Conservation (phyloP, 2,329 filamentous ascomycete genomes). For the Blumeria hordei region DNA sequence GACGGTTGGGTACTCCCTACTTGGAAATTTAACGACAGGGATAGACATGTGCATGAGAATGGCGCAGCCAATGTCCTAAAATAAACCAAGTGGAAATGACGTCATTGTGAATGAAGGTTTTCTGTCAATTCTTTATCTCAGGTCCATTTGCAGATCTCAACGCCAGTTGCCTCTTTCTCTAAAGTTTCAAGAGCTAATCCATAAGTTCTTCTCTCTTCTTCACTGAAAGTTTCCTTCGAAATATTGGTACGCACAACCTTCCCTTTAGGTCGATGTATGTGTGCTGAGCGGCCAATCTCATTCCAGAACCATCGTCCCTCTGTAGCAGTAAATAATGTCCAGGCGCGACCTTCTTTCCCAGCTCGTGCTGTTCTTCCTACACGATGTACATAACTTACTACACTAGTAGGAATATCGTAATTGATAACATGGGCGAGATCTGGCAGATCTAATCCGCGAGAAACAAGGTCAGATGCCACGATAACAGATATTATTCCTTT, state of each 20-base stretch:
- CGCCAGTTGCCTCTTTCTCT: slow-evolving; percentile 7
- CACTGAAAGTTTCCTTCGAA: slow-evolving; percentile 18
- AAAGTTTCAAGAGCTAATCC: slow-evolving; percentile 24
- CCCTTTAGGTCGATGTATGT: slow-evolving; percentile 21
- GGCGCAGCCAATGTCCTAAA: too few relatives aligned
- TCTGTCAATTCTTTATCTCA: too few relatives aligned
- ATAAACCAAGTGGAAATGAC: too few relatives aligned
- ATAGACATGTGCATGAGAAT: too few relatives aligned
- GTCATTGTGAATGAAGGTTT: too few relatives aligned
- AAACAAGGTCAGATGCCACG: slow-evolving; percentile 80
- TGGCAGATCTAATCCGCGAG: slow-evolving; percentile 66
- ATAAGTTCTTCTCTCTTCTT: slow-evolving; percentile 19
- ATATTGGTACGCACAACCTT: slow-evolving; percentile 22
- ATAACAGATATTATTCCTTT: slow-evolving; percentile 42
- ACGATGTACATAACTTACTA: slow-evolving; percentile 71
- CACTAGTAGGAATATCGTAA: slow-evolving; percentile 68
- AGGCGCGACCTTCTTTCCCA: slow-evolving; percentile 49
- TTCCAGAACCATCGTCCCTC: slow-evolving; percentile 79
- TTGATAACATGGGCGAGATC: slow-evolving; percentile 70
- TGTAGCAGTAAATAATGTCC: slow-evolving; percentile 61
- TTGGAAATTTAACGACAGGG: too few relatives aligned
- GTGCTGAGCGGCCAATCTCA: slow-evolving; percentile 38
- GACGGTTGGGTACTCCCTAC: too few relatives aligned
- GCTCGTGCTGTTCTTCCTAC: slow-evolving; percentile 79
- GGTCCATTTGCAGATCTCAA: too few relatives aligned